Percentiles rank a stretch among this genome's conserved stretches.
Evolutionary conservation across 306 rosid species (phyloP).

Genomic region (Ormosia emarginata): DNA sequence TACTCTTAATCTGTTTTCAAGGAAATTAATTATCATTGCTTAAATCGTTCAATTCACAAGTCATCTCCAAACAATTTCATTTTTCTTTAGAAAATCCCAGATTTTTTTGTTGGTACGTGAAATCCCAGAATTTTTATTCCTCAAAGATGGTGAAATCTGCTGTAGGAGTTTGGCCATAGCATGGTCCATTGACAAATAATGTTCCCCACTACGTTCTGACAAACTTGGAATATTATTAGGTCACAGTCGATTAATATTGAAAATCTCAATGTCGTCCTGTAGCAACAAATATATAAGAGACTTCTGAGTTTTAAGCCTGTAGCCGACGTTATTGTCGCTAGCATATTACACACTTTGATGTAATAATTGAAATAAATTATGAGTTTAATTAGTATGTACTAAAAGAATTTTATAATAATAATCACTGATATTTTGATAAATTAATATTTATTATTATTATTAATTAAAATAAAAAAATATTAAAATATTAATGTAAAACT

Average conservation of each 20-base stretch:
- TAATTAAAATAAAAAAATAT: too few relatives aligned
- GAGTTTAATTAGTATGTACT: too few relatives aligned
- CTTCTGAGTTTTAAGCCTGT: neutral
- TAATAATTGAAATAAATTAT: neutral
- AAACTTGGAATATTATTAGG: neutral
- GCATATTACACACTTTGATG: neutral
- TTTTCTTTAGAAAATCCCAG: neutral
- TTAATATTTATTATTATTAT: too few relatives aligned
- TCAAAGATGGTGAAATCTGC: neutral
- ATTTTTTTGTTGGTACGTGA: too few relatives aligned
- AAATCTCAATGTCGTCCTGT: neutral
- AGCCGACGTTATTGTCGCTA: constrained; percentile 15
- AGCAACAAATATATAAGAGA: neutral
- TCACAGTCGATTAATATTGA: neutral
- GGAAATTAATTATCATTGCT: neutral
- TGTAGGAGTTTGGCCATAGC: neutral
- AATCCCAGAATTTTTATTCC: neutral
- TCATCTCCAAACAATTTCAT: neutral
- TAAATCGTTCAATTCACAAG: neutral
- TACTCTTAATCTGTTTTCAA: neutral
- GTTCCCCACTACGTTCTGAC: neutral
- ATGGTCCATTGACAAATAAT: neutral
- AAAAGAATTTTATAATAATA: too few relatives aligned
- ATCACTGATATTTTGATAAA: too few relatives aligned
- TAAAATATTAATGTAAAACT: too few relatives aligned